A percentile compares a stretch with the other conserved stretches of the same genome.
Evolutionary conservation across 805 yeast species (phyloP).

Genomic region (Kuraishia piskuri): DNA sequence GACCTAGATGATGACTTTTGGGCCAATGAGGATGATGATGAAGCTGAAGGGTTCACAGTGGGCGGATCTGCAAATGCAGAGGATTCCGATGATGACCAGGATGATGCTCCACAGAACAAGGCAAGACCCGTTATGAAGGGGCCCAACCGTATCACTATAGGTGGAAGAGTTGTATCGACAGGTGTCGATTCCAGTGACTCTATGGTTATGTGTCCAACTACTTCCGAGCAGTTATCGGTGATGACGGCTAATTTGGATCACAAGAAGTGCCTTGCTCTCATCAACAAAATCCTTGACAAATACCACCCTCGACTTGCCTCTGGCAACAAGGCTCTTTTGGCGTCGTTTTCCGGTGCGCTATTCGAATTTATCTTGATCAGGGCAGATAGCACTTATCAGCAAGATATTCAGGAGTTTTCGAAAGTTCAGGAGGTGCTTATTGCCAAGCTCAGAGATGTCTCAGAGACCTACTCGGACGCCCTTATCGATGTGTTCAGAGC

Average conservation of each 20-base stretch:
- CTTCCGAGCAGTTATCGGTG: conserved; percentile 20
- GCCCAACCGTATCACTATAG: conserved; percentile 22
- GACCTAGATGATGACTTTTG: conserved; percentile 66
- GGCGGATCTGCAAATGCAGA: conserved; percentile 32
- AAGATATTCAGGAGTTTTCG: conserved; percentile 18
- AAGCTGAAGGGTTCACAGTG: conserved; percentile 34
- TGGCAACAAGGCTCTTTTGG: conserved; percentile 75
- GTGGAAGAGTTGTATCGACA: conserved; percentile 19
- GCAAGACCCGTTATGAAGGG: conserved; percentile 1
- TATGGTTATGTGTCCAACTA: conserved; percentile 37
- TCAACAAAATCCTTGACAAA: conserved; percentile 46
- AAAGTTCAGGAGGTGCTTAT: conserved; percentile 28
- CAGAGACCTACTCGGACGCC: conserved; percentile 56
- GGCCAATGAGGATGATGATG: conserved; percentile 43
- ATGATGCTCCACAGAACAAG: conserved; percentile 2
- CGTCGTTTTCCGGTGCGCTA: conserved; percentile 51
- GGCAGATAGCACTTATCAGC: conserved; percentile 24
- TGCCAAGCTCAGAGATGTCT: conserved; percentile 41
- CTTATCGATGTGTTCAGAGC: conserved; percentile 57
- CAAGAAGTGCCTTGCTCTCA: conserved; percentile 25
- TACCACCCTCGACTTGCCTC: conserved; percentile 72
- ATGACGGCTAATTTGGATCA: conserved; percentile 23
- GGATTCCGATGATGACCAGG: conserved; percentile 23
- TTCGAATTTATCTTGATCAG: conserved; percentile 52
- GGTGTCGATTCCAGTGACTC: conserved; percentile 9